Evolutionary conservation across 2,329 filamentous ascomycete genomes (phyloP).

Genomic region (Colletotrichum euphorbiae): DNA sequence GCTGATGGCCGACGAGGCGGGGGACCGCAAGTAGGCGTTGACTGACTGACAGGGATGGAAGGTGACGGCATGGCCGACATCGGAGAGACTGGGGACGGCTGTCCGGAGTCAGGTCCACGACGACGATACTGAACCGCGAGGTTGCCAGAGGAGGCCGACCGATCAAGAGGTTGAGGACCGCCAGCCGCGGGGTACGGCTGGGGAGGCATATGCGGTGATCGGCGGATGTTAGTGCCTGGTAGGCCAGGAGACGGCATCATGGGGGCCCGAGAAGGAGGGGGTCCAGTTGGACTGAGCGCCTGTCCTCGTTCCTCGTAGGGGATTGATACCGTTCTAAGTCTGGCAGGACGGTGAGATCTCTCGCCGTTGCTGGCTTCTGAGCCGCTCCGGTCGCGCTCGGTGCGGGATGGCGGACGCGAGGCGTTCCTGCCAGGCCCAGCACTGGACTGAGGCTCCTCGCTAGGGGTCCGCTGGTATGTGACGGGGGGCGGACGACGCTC

Average conservation of each 20-base stretch:
- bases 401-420: slow-evolving; percentile 46
- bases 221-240: slow-evolving; percentile 60
- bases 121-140: slow-evolving; percentile 48
- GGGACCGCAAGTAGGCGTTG: slow-evolving; percentile 48
- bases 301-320: slow-evolving; percentile 41
- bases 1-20: slow-evolving; percentile 49
- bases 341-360: slow-evolving; percentile 50
- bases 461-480: slow-evolving; percentile 58
- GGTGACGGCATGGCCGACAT: slow-evolving; percentile 50
- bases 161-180: slow-evolving; percentile 43
- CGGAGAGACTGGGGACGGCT: slow-evolving; percentile 60
- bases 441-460: slow-evolving; percentile 52
- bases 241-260: slow-evolving; percentile 59
- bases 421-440: slow-evolving; percentile 45
- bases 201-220: slow-evolving; percentile 61
- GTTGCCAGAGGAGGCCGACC: slow-evolving; percentile 48
- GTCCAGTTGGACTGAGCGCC: slow-evolving; percentile 14
- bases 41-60: slow-evolving; percentile 47
- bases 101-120: slow-evolving; percentile 52
- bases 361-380: slow-evolving; percentile 65
- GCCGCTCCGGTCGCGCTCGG: slow-evolving; percentile 65
- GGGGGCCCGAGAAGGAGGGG: slow-evolving; percentile 45
- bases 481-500: slow-evolving; percentile 60
- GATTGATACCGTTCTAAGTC: slow-evolving; percentile 43
- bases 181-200: slow-evolving; percentile 49